These are phyloP conservation scores for Salicornia ramosissima DNA, from an alignment of 148 eudicot genomes.

Conservation along the genomic window DNA sequence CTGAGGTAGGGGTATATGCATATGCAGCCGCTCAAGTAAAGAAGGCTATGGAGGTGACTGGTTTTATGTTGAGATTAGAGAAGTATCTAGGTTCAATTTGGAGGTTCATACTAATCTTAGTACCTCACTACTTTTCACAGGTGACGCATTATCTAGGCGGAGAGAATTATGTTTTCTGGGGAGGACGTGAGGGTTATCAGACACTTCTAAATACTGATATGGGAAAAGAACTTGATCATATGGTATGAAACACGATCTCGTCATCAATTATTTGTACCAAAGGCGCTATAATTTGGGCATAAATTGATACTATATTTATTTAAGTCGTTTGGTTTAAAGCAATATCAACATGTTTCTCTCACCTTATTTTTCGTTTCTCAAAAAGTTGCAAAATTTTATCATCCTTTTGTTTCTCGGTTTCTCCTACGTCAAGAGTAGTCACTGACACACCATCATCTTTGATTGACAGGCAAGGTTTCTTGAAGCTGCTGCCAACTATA, in stretches of 20 bases:
- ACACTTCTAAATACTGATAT: conserved; percentile 92
- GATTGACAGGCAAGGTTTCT: conserved; percentile 74
- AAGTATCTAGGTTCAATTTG: not conserved
- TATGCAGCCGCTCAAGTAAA: conserved; percentile 96
- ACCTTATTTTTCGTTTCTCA: not conserved
- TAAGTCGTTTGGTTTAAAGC: not conserved
- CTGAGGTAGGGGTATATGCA: conserved; percentile 85
- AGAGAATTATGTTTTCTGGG: conserved; percentile 98
- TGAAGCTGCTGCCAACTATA: conserved; percentile 77
- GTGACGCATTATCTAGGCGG: conserved; percentile 98
- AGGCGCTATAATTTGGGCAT: not conserved
- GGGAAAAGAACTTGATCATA: conserved; percentile 90
- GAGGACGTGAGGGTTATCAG: conserved; percentile 98
- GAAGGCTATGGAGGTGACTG: conserved; percentile 88
- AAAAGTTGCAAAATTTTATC: not conserved
- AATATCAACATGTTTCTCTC: not conserved
- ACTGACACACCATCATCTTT: conserved; percentile 3
- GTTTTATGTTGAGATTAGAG: conserved; percentile 13
- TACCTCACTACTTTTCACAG: conserved; percentile 32
- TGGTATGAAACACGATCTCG: conserved; percentile 43
- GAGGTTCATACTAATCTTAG: not conserved
- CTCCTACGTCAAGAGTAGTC: not conserved
- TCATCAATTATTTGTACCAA: not conserved
- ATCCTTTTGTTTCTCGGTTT: not conserved
- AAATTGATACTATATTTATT: too few species aligned